Base-by-base conservation (phyloP, 2,329 filamentous ascomycete genomes). In the Cercospora sp. region DNA sequence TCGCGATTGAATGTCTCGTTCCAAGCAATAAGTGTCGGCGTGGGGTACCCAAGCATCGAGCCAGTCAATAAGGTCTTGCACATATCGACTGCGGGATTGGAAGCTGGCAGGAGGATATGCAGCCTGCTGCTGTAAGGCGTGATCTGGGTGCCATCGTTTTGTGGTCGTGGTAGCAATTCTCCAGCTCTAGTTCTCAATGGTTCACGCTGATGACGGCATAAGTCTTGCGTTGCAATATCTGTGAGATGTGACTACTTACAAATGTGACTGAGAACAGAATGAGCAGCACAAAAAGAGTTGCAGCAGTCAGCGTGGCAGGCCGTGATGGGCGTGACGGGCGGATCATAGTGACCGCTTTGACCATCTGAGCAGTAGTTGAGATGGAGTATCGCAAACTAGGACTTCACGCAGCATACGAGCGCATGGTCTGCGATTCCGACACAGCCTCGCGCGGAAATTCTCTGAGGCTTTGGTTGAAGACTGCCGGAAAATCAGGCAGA, bases 11-110 rank as follows among this genome's bases (percentile, higher is more conserved):
- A 70, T 10, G 59, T 65, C 65, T 68, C 34, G 9, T 70, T 67
- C 70, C 69, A 72, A 18, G 68, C 71, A 30, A 75, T 73, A n/a
- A 76, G 63, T 12, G 66, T 71, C 40, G 71, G 71, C 4, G 65
- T 67, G n/a, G 70, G 70, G 24, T 72, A 73, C 18, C 65, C 70
- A 28, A 71, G 67, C 24, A 71, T 67, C 1, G 66, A 60, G 12
- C 65, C 63, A 5, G 70, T 72, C 61, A 73, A 37, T 8, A 73
- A 32, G 10, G 70, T 73, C 51, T 73, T 73, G 70, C 71, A 72
- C 53, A 73, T 63, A 59, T 73, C 65, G 16, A 68, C 66, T 1
- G 55, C 68, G 28, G 30, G 43, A 26, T 71, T 68, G 8, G 70
- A 71, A n/a, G 71, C 70, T 7, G 71, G 71, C 16, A 73, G 53